Percentiles rank a stretch among this genome's conserved stretches.
Evolutionary conservation across 306 rosid genomes (phyloP).

Genomic region (Betula pendula): DNA sequence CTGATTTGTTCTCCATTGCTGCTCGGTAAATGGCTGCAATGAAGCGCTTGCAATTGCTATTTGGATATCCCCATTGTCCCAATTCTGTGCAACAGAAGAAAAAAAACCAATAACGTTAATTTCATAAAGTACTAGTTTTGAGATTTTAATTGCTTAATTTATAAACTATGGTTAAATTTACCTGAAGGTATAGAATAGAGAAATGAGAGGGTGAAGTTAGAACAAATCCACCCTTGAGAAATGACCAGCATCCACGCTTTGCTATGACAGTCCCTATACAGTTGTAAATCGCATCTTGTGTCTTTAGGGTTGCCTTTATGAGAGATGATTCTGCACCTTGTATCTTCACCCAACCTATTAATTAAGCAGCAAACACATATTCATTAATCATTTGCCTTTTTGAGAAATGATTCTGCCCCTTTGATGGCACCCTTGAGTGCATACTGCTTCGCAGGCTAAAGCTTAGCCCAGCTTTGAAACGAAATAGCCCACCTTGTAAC

Average conservation of each 20-base stretch:
- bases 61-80: slow-evolving; percentile 36
- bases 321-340: slow-evolving; percentile 48
- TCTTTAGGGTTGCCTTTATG: slow-evolving; percentile 57
- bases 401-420: too few species aligned
- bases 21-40: slow-evolving; percentile 67
- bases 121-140: background rate
- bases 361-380: background rate
- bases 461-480: background rate
- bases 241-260: slow-evolving; percentile 85
- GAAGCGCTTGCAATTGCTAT: slow-evolving; percentile 61
- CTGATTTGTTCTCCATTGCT: slow-evolving; percentile 74
- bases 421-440: too few species aligned
- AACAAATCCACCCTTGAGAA: slow-evolving; percentile 93
- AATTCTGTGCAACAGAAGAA: slow-evolving; percentile 35
- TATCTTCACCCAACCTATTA: slow-evolving; percentile 71
- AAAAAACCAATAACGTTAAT: background rate
- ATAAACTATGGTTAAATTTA: slow-evolving; percentile 1
- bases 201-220: slow-evolving; percentile 40
- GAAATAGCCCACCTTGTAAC: background rate
- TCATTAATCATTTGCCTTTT: too few species aligned
- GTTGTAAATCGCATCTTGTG: slow-evolving; percentile 36
- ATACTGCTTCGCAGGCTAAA: background rate
- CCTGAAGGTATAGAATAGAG: slow-evolving; percentile 63
- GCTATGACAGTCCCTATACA: slow-evolving; percentile 81
- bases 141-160: background rate